Evolutionary conservation across 371 early-diverging fungal species (phyloP).

Genomic region (Apophysomyces ossiformis): DNA sequence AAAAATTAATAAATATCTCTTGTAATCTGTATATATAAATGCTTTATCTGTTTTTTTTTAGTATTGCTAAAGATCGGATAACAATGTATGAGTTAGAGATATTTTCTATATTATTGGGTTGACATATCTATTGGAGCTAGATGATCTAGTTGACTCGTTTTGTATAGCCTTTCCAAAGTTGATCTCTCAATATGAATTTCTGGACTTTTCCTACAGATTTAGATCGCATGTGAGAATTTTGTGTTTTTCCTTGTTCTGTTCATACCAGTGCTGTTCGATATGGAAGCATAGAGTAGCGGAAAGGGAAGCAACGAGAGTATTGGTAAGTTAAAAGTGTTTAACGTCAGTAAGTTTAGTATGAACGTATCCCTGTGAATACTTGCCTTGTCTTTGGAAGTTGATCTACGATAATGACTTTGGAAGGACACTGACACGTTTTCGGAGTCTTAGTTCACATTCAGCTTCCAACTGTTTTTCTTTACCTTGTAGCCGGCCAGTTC

Average conservation of each 20-base stretch:
- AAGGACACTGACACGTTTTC: slow-evolving; percentile 30
- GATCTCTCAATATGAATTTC: slow-evolving; percentile 31
- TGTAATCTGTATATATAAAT: no score
- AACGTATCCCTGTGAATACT: background rate
- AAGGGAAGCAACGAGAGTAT: background rate
- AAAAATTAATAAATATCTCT: no score
- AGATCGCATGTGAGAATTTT: background rate
- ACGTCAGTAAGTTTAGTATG: no score
- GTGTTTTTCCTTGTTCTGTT: background rate
- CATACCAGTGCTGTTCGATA: slow-evolving; percentile 29
- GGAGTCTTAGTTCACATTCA: background rate
- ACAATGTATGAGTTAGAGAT: no score
- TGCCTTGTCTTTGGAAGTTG: slow-evolving; percentile 37
- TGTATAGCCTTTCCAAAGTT: slow-evolving; percentile 25
- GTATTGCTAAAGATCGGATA: no score
- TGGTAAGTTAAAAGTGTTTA: background rate
- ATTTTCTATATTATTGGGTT: no score
- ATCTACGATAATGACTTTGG: slow-evolving; percentile 29
- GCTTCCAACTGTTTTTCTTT: background rate
- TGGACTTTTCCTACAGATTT: slow-evolving; percentile 36
- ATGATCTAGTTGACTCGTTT: slow-evolving; percentile 19
- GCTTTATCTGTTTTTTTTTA: no score
- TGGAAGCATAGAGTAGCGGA: background rate
- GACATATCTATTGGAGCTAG: no score
- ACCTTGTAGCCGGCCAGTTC: slow-evolving; percentile 35